Percentiles rank a stretch among this genome's conserved stretches.
These are phyloP conservation scores for Annulohypoxylon stygium DNA, from an alignment of 495 filamentous ascomycete genomes.

Conservation along the genomic window DNA sequence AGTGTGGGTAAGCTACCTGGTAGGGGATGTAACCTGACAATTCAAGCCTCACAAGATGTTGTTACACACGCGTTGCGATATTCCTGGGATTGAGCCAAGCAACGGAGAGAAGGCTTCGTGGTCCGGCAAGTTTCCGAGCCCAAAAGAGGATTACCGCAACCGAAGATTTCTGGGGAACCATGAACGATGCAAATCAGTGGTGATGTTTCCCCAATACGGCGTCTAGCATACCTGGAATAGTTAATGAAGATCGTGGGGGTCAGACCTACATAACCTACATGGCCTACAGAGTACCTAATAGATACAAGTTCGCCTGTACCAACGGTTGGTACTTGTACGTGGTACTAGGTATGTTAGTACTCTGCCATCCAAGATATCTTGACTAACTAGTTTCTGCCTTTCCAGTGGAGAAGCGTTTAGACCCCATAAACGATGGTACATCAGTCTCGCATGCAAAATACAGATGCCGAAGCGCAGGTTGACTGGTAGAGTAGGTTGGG, in stretches of 20 bases:
- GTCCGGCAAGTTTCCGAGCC: slow-evolving; percentile 35
- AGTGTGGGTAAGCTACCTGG: slow-evolving; percentile 10
- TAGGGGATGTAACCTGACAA: slow-evolving; percentile 17
- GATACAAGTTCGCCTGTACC: not conserved
- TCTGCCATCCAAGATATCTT: slow-evolving; percentile 12
- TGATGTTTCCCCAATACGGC: slow-evolving; percentile 18
- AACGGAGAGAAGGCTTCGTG: slow-evolving; percentile 23
- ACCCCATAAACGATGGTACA: slow-evolving; percentile 33
- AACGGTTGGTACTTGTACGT: too few species aligned
- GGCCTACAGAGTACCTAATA: not conserved
- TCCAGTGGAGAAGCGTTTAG: slow-evolving; percentile 26
- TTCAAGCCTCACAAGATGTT: slow-evolving; percentile 28
- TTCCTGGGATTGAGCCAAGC: slow-evolving; percentile 14
- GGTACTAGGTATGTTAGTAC: not conserved
- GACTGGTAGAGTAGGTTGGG: slow-evolving; percentile 30
- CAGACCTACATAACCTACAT: not conserved
- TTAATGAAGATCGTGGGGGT: slow-evolving; percentile 43
- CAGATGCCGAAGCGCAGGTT: slow-evolving; percentile 38
- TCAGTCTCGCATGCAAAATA: slow-evolving; percentile 27
- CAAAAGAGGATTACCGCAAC: slow-evolving; percentile 27
- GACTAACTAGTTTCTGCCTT: slow-evolving; percentile 12
- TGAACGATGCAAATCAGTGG: slow-evolving; percentile 19
- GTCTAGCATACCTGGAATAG: slow-evolving; percentile 25
- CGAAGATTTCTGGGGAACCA: slow-evolving; percentile 37
- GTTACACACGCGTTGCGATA: slow-evolving; percentile 34